These are phyloP conservation scores for Phytopythium vexans DNA, from an alignment of 352 stramenopile genomes.

Conservation along the genomic window DNA sequence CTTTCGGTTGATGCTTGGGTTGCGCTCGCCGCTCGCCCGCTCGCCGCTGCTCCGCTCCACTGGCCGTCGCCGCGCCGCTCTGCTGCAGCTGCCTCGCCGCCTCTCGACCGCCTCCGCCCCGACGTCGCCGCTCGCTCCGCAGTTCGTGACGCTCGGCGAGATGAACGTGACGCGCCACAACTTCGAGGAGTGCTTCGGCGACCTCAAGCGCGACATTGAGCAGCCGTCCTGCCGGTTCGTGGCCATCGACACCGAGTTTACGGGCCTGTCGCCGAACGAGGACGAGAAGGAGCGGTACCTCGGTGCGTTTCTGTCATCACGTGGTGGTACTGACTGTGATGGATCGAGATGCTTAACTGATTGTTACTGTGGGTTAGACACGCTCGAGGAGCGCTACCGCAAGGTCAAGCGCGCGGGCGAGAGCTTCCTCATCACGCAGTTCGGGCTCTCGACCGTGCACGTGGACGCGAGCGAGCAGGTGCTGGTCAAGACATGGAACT, in stretches of 20 bases:
- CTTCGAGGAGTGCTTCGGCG: slow-evolving; percentile 53
- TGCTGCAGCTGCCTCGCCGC: slow-evolving; percentile 1
- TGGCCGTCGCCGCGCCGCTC: slow-evolving; percentile 10
- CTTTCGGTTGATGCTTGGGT: no score
- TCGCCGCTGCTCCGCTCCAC: slow-evolving; percentile 9
- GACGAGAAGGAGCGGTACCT: slow-evolving; percentile 60
- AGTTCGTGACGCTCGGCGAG: slow-evolving; percentile 7
- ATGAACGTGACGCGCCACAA: slow-evolving; percentile 87
- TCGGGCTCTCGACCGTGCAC: slow-evolving; percentile 75
- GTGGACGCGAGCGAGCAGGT: slow-evolving; percentile 51
- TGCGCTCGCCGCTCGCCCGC: no score
- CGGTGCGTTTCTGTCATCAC: no score
- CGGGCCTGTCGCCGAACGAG: slow-evolving; percentile 67
- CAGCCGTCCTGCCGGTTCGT: slow-evolving; percentile 65
- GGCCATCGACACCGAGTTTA: slow-evolving; percentile 85
- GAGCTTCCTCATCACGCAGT: slow-evolving; percentile 83
- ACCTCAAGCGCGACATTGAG: slow-evolving; percentile 60
- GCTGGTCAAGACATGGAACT: slow-evolving; percentile 82
- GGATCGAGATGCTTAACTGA: no score
- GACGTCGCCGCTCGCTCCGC: slow-evolving; percentile 2
- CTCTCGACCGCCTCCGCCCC: background rate
- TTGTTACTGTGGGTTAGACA: slow-evolving; percentile 31
- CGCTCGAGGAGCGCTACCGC: slow-evolving; percentile 69
- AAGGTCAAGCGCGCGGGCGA: slow-evolving; percentile 73
- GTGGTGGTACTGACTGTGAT: no score